Evolutionary conservation across 768 basidiomycete genomes (phyloP), one percentile per base, ranked within the genome.

Genomic region (Lactifluus pinguis): DNA sequence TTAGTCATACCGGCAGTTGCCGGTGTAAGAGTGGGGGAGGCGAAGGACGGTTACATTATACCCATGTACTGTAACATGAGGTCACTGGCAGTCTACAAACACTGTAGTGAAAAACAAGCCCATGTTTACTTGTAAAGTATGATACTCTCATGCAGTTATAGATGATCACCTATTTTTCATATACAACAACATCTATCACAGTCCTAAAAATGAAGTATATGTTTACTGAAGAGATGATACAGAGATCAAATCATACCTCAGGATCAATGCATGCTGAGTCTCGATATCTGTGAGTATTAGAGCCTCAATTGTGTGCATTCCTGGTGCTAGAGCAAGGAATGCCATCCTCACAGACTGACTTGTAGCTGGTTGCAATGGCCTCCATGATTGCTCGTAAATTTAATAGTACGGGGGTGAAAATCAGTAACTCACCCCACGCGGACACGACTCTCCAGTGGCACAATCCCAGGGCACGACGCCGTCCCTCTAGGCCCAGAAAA

Each of bases 261-360:
- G 73, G 66, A 89, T 88, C 71, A 87, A 82, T 0, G 83, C 77
- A 69, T 81, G 84, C 0, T 84, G 85, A 6, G 84, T 83, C 67
- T 89, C 89, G 4, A 87, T 74, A 65, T 93, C 92, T 1, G 84
- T 86, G 54, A 94, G 73, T 1, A 83, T 84, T 54, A 93, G 73
- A 6, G 80, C 77, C 62, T 88, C 84, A 54, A 94, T 79, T 2
- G 84, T 77, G 68, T 93, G 90, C 2, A 92, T 83, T 3, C 92
- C 92, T 19, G 89, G 85, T 8, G 81, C 79, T 51, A 94, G 74
- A 3, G 92, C 90, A 49, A 94, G 73, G 67, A 93, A 92, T 61
- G 86, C 81, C 86, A 94, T 91, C 44, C 89, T 77, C 29, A 93
- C 88, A 19, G 88, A 89, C 70, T 93, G 91, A 68, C 90, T 91